Percentiles rank a stretch among this genome's conserved stretches.
phyloP scores from a whole-genome alignment of 805 yeast species.

The Ogataea pignaliae region DNA sequence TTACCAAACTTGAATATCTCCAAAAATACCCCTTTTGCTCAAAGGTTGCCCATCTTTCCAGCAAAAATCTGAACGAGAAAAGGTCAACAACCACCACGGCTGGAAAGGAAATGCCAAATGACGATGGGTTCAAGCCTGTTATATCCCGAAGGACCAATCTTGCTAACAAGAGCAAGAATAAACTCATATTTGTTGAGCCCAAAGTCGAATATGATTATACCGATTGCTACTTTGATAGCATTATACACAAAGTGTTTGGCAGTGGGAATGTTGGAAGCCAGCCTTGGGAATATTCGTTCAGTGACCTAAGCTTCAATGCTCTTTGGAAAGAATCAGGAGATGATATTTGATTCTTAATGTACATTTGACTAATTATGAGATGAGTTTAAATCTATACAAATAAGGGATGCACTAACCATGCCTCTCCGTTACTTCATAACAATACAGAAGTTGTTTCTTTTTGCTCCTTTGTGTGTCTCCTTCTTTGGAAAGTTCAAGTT shows the following conservation, averaged over 20 bases:
- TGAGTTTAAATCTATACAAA: no score
- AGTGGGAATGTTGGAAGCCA: slow-evolving; percentile 9
- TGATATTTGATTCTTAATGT: not conserved
- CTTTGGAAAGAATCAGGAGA: not conserved
- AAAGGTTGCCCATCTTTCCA: slow-evolving; percentile 14
- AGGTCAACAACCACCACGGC: not conserved
- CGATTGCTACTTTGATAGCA: slow-evolving; percentile 11
- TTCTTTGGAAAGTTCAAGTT: slow-evolving; percentile 33
- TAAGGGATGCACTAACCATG: not conserved
- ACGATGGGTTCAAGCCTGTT: slow-evolving; percentile 17
- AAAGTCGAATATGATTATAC: slow-evolving; percentile 14
- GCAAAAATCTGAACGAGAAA: no score
- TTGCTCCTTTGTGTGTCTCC: slow-evolving; percentile 51
- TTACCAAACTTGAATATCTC: slow-evolving; percentile 22
- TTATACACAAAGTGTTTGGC: not conserved
- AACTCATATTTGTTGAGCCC: slow-evolving; percentile 5
- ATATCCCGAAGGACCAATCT: not conserved
- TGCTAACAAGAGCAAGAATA: slow-evolving; percentile 9
- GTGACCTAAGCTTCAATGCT: slow-evolving; percentile 21
- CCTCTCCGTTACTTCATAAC: slow-evolving; percentile 17
- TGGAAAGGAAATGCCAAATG: not conserved
- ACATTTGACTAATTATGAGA: no score
- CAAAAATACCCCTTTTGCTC: slow-evolving; percentile 27
- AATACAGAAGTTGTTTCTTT: slow-evolving; percentile 69
- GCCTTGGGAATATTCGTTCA: slow-evolving; percentile 25